These are phyloP conservation scores for Acacia confusa DNA, from an alignment of 306 rosid genomes.

Conservation along the genomic window DNA sequence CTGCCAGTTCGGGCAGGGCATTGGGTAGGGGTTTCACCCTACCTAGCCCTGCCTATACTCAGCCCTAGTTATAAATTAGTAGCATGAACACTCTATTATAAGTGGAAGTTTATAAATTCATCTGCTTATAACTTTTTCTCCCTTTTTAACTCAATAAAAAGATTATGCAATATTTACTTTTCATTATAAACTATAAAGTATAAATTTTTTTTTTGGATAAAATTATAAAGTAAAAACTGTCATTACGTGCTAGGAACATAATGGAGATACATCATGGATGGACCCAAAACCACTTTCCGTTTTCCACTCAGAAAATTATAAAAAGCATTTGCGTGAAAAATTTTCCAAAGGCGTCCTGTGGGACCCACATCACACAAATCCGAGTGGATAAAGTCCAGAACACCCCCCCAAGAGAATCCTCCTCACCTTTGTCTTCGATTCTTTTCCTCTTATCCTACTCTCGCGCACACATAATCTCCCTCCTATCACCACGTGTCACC, in stretches of 20 bases:
- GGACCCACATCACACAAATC: background rate
- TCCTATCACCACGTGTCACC: background rate
- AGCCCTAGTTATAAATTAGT: too few relatives aligned
- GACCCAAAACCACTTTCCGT: background rate
- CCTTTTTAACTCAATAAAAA: too few relatives aligned
- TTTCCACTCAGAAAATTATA: background rate
- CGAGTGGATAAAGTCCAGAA: slow-evolving; percentile 1
- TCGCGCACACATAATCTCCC: background rate
- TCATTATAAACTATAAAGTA: too few relatives aligned
- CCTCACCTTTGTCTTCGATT: background rate
- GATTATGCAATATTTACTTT: too few relatives aligned
- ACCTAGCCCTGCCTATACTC: too few relatives aligned
- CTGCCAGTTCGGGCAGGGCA: too few relatives aligned
- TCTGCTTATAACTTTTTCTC: too few relatives aligned
- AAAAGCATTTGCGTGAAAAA: background rate
- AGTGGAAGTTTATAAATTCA: too few relatives aligned
- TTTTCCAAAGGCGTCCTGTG: background rate
- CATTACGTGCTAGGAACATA: background rate
- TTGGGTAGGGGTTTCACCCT: too few relatives aligned
- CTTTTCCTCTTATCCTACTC: background rate
- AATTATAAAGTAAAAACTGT: too few relatives aligned
- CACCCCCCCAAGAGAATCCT: background rate
- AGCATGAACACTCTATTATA: too few relatives aligned
- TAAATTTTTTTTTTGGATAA: too few relatives aligned
- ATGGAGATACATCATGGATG: background rate